Evolutionary conservation across 2,329 filamentous ascomycete genomes (phyloP).

Genomic region (Falciphora oryzae): DNA sequence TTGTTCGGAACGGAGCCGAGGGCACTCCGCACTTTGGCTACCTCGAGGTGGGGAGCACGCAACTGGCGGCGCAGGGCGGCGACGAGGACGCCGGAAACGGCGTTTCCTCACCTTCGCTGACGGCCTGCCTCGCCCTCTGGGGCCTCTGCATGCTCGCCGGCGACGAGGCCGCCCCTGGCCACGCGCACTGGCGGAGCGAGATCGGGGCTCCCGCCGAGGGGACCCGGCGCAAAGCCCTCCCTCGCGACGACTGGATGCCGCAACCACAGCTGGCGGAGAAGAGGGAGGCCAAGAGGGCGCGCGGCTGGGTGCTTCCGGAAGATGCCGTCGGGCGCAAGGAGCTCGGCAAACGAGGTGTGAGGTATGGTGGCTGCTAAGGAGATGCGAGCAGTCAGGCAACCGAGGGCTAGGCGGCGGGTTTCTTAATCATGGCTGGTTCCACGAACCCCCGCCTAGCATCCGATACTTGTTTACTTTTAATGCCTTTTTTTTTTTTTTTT

Average conservation of each 20-base stretch:
- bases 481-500: neutral
- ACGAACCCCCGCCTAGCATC: neutral
- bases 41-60: conserved; percentile 65
- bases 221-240: conserved; percentile 61
- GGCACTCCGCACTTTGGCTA: conserved; percentile 79
- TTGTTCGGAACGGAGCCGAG: conserved; percentile 73
- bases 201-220: conserved; percentile 71
- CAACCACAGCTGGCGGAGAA: conserved; percentile 68
- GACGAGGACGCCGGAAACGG: conserved; percentile 21
- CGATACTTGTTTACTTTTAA: neutral
- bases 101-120: conserved; percentile 43
- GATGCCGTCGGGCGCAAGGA: conserved; percentile 68
- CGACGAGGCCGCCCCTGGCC: conserved; percentile 33
- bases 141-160: conserved; percentile 53
- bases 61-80: conserved; percentile 39
- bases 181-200: conserved; percentile 60
- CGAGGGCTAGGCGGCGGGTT: neutral
- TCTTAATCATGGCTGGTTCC: conserved; percentile 9
- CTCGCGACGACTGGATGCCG: conserved; percentile 72
- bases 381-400: no score
- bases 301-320: conserved; percentile 73
- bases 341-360: conserved; percentile 59
- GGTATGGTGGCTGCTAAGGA: conserved; percentile 41
- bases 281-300: conserved; percentile 64
- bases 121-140: conserved; percentile 70